Evolutionary conservation across 139 green algal genomes (phyloP).

Genomic region (Picochlorum sp.): DNA sequence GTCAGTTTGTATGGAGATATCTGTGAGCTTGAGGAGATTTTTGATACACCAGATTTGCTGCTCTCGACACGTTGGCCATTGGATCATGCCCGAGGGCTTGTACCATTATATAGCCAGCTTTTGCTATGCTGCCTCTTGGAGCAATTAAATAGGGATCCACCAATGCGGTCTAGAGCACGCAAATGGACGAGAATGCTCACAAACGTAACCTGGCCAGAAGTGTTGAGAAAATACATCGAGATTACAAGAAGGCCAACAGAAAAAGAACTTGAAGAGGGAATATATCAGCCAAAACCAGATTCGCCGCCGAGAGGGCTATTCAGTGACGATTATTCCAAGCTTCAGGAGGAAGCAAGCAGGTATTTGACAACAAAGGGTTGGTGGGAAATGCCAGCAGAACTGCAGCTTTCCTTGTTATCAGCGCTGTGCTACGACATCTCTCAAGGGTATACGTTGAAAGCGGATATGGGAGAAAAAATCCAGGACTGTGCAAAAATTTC

Average conservation of each 20-base stretch:
- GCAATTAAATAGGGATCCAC: conserved; percentile 34
- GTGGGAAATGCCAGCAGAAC: conserved; percentile 14
- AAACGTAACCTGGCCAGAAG: conserved; percentile 38
- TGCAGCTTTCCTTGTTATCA: conserved; percentile 36
- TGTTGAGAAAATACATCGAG: conserved; percentile 44
- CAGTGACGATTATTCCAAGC: background rate
- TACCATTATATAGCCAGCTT: conserved; percentile 29
- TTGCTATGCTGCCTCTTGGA: conserved; percentile 38
- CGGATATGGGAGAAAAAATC: conserved; percentile 19
- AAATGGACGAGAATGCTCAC: conserved; percentile 28
- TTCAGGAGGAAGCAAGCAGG: background rate
- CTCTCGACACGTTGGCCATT: conserved; percentile 20
- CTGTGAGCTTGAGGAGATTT: conserved; percentile 20
- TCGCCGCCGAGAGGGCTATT: background rate
- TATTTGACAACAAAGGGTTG: conserved; percentile 18
- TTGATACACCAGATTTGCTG: conserved; percentile 16
- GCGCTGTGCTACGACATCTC: conserved; percentile 43
- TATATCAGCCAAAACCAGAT: background rate
- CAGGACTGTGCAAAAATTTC: background rate
- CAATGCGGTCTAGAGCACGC: conserved; percentile 1
- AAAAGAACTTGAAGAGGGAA: background rate
- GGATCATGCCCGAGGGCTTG: conserved; percentile 18
- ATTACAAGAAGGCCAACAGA: conserved; percentile 11
- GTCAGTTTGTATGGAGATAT: conserved; percentile 29
- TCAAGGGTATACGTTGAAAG: conserved; percentile 11